Base-by-base conservation (phyloP, 2,329 filamentous ascomycete genomes). In the Chrysosporium keratinophilum region DNA sequence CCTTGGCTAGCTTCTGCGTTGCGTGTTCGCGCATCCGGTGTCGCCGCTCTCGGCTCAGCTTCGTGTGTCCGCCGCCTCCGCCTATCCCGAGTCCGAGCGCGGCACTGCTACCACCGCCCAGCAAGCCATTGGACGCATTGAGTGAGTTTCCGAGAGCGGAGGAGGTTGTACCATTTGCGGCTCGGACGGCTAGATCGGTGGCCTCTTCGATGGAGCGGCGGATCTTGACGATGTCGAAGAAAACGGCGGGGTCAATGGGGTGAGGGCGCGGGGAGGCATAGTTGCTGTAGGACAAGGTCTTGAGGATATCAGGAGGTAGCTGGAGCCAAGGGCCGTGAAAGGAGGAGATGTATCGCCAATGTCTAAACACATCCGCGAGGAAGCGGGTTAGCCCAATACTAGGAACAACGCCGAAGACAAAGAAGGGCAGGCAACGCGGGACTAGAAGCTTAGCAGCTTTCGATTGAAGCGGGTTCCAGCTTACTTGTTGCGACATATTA, bases 271-370 rank as follows among this genome's bases (percentile, higher is more conserved):
- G 84, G 60, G 84, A 82, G 59, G 84, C 83, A 72, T 84, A 90
- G 71, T 91, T 93, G 67, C 81, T 82, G 71, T 88, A 82, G 52
- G 87, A 87, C 49, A 93, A 78, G 48, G 79, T 82, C 67, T 90
- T 84, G 69, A 94, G 82, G 54, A 89, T 80, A 68, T 91, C 87
- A 58, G 82, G 79, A 17, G 87, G 85, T 54, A 91, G 75, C 68
- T 88, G 84, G 12, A 90, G 79, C 88, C 88, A 93, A 60, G 86
- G 83, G 20, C 87, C 88, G 65, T 90, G 84, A 64, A 87, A 93
- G 28, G 83, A 85, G 19, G 86, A 89, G 56, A 93, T 89, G 67
- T 88, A 88, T 59, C 83, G 80, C 87, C 87, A 91, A 71, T 91
- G 86, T 67, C 87, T 91, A 61, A 51, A 19, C 54, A n/a, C 23